Evolutionary conservation across 169 alveolate species (phyloP), one percentile per base, ranked within the genome.

Genomic region (Plasmodium adleri): DNA sequence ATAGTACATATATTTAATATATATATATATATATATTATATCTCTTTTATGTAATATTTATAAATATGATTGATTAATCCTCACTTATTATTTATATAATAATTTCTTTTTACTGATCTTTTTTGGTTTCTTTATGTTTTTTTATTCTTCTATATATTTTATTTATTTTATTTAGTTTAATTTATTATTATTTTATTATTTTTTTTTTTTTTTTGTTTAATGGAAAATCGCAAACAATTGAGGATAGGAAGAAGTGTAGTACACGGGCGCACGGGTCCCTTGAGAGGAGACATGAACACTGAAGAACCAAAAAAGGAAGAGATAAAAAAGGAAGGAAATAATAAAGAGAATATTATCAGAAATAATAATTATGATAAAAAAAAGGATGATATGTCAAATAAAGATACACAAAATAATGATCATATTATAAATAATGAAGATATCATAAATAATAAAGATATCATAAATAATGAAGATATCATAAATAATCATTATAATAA

Each of bases 201-300:
- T 66, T 62, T 75, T 59, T 62, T 15, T 66, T 62, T 47, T 49
- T 62, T n/a, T 63, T 15, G 24, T 62, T 62, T 12, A 43, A 85
- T 85, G 92, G 92, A 85, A 17, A 56, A 47, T 28, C 58, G 92
- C 32, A 71, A 71, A 17, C 7, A 17, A 32, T 56, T 85, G 26
- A 45, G 92, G 45, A 85, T 71, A 43, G 92, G 92, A 10, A 85
- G 70, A 66, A 85, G 87, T 32, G 78, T 85, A n/a, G 92, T 85
- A 22, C 92, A 85, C 26, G 92, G 92, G n/a, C 92, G 92, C 54
- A 62, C 74, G 17, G 92, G 92, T 20, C 92, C 92, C 15, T 39
- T 85, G 67, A 56, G 87, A 50, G 92, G 92, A 26, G 92, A 85
- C 32, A 32, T 59, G 43, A 56, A 26, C 3, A 39, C 71, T n/a